Evolutionary conservation across 2,329 filamentous ascomycete species (phyloP).

Genomic region (Botrytis byssoidea): DNA sequence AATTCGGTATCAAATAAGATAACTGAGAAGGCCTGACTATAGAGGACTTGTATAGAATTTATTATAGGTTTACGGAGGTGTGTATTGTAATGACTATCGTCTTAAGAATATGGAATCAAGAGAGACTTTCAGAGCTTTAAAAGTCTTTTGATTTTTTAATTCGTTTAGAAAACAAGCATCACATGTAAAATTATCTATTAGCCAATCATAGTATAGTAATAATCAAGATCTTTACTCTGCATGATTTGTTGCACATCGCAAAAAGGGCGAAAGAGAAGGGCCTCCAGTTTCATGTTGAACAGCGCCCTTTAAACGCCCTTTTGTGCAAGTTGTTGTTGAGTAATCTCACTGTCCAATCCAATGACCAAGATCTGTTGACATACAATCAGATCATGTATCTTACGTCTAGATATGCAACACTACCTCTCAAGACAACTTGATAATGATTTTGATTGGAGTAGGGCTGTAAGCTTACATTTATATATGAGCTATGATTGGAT

Average conservation of each 20-base stretch:
- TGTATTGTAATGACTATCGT: too few species aligned
- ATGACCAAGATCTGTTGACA: not conserved
- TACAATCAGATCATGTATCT: not conserved
- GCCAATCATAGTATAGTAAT: not conserved
- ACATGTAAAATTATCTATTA: not conserved
- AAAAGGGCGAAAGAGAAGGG: conserved; percentile 3
- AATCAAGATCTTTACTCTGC: not conserved
- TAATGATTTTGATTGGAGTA: not conserved
- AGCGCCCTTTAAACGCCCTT: not conserved
- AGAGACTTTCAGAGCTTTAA: not conserved
- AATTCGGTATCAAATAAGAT: not conserved
- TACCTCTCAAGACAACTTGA: not conserved
- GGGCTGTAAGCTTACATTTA: not conserved
- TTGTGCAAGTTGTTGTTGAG: not conserved
- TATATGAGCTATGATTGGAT: not conserved
- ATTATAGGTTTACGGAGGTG: too few species aligned
- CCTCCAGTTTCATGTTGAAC: not conserved
- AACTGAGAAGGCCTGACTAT: not conserved
- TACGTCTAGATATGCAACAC: not conserved
- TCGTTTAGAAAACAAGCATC: not conserved
- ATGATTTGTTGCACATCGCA: conserved; percentile 19
- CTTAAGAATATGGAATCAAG: too few species aligned
- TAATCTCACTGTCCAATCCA: not conserved
- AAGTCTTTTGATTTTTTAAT: not conserved
- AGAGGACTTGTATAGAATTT: not conserved